A percentile compares a stretch with the other conserved stretches of the same genome.
phyloP scores from a whole-genome alignment of 352 stramenopile genomes.

The Nothophytophthora sp. region DNA sequence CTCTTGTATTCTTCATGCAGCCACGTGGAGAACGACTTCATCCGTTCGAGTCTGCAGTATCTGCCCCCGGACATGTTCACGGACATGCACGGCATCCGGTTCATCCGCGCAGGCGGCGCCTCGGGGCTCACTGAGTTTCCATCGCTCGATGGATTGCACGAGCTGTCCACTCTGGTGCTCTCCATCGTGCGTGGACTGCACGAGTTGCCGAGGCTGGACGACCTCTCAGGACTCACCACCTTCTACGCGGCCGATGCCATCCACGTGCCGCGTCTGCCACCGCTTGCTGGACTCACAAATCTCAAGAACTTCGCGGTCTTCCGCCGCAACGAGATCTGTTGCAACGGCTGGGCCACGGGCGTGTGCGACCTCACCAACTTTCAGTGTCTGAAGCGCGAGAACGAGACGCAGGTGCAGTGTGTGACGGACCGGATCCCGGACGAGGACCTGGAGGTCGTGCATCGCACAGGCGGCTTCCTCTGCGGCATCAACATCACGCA shows the following conservation, averaged over 20 bases:
- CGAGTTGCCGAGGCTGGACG: conserved; percentile 30
- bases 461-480: conserved; percentile 18
- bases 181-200: conserved; percentile 16
- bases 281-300: conserved; percentile 8
- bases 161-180: conserved; percentile 35
- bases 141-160: conserved; percentile 27
- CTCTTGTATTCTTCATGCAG: conserved; percentile 1
- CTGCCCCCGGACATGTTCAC: conserved; percentile 33
- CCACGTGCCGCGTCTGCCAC: conserved; percentile 24
- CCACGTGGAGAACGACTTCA: conserved; percentile 36
- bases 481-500: conserved; percentile 30
- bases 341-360: conserved; percentile 32
- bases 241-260: conserved; percentile 30
- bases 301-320: conserved; percentile 34
- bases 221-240: conserved; percentile 18
- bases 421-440: conserved; percentile 17
- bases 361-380: conserved; percentile 32
- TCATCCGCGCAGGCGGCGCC: conserved; percentile 34
- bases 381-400: conserved; percentile 19
- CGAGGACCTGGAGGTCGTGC: conserved; percentile 15
- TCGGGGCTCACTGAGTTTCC: conserved; percentile 30
- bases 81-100: conserved; percentile 37
- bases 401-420: conserved; percentile 26
- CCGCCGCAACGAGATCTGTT: conserved; percentile 38
- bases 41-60: conserved; percentile 30